Conservation (phyloP, 2,329 filamentous ascomycete genomes). For the Zymoseptoria passerinii region DNA sequence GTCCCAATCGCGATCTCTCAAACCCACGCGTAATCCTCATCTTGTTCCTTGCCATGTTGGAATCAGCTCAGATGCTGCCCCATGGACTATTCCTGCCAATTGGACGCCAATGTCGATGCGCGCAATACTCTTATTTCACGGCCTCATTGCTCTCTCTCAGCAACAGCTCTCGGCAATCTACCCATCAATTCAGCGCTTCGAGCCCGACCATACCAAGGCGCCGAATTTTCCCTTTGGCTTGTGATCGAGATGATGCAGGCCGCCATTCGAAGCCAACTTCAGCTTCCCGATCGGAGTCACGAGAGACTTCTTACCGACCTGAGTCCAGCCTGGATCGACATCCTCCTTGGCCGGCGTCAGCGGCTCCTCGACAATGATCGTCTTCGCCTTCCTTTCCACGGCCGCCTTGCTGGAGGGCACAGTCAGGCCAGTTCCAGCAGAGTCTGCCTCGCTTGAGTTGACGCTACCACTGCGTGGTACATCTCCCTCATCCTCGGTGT, state of each 20-base stretch:
- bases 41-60: neutral
- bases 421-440: constrained; percentile 9
- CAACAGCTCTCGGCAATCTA: neutral
- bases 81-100: neutral
- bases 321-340: constrained; percentile 12
- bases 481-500: constrained; percentile 7
- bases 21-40: neutral
- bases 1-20: neutral
- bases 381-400: constrained; percentile 6
- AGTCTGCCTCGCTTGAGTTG: constrained; percentile 9
- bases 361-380: constrained; percentile 1
- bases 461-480: constrained; percentile 13
- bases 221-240: constrained; percentile 13
- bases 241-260: constrained; percentile 14
- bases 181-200: neutral
- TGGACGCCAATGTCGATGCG: neutral
- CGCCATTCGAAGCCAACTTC: constrained; percentile 15
- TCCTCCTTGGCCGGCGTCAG: neutral
- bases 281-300: constrained; percentile 10
- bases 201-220: constrained; percentile 10
- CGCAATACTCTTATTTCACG: neutral
- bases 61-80: neutral
- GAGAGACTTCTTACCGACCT: constrained; percentile 14
- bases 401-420: constrained; percentile 8
- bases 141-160: neutral